phyloP scores from a whole-genome alignment of 1,139 yeast genomes.

The Scheffersomyces insectosa region DNA sequence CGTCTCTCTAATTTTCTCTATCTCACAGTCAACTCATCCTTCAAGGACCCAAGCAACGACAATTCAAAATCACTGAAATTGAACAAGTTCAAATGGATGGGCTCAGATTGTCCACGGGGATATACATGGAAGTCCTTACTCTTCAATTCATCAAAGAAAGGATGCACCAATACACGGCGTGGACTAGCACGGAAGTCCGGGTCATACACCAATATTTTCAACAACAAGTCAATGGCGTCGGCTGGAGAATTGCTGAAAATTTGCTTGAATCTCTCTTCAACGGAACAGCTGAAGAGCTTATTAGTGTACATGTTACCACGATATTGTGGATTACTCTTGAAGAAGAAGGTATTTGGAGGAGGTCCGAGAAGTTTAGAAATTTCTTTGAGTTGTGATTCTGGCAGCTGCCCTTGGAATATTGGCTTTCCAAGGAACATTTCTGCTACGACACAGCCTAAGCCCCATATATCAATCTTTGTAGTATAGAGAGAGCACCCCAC shows the following conservation, averaged over 20 bases:
- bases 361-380: slow-evolving; percentile 76
- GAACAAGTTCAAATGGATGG: slow-evolving; percentile 47
- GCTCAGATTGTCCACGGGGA: slow-evolving; percentile 52
- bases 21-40: slow-evolving; percentile 30
- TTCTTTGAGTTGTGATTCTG: slow-evolving; percentile 72
- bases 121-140: slow-evolving; percentile 54
- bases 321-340: slow-evolving; percentile 71
- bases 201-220: slow-evolving; percentile 70
- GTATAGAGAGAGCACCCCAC: slow-evolving; percentile 76
- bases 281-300: slow-evolving; percentile 62
- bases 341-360: slow-evolving; percentile 72
- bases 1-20: background rate
- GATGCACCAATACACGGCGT: slow-evolving; percentile 65
- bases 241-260: slow-evolving; percentile 70
- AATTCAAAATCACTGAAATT: slow-evolving; percentile 57
- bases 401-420: slow-evolving; percentile 78
- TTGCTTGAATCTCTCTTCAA: slow-evolving; percentile 64
- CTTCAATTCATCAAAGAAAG: slow-evolving; percentile 70
- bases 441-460: slow-evolving; percentile 81
- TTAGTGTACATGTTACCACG: slow-evolving; percentile 73
- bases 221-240: slow-evolving; percentile 67
- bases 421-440: slow-evolving; percentile 83
- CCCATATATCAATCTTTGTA: slow-evolving; percentile 84
- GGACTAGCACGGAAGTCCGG: slow-evolving; percentile 71
- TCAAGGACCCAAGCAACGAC: slow-evolving; percentile 47